These are phyloP conservation scores for Monosporascus sp. DNA, from an alignment of 2,329 filamentous ascomycete genomes.

Conservation along the genomic window DNA sequence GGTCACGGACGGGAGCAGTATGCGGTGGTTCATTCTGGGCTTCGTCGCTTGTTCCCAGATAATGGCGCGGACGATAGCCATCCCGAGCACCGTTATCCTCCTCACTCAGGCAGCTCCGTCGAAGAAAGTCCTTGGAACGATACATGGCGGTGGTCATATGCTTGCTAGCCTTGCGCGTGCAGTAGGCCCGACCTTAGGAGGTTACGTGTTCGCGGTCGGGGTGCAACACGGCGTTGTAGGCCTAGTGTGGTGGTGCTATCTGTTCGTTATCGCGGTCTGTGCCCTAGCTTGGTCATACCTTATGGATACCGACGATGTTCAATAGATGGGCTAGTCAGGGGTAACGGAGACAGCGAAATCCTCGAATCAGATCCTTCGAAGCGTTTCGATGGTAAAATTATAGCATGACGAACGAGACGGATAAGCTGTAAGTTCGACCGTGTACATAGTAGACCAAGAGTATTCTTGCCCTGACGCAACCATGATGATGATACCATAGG, in stretches of 20 bases:
- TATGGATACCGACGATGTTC: conserved; percentile 11
- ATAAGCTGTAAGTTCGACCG: too few species aligned
- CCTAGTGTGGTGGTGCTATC: conserved; percentile 26
- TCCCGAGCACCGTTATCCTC: conserved; percentile 35
- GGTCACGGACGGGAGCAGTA: conserved; percentile 39
- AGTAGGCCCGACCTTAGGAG: conserved; percentile 20
- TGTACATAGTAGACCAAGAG: too few species aligned
- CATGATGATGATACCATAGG: too few species aligned
- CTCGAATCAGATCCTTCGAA: too few species aligned
- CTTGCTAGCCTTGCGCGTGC: conserved; percentile 23
- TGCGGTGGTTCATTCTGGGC: conserved; percentile 51
- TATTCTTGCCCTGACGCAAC: too few species aligned
- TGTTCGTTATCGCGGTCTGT: conserved; percentile 20
- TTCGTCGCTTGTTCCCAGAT: conserved; percentile 55
- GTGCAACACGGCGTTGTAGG: conserved; percentile 21
- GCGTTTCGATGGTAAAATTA: too few species aligned
- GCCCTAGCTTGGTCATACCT: conserved; percentile 24
- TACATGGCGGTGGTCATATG: conserved; percentile 31
- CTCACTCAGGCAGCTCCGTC: conserved; percentile 33
- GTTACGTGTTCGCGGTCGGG: conserved; percentile 24
- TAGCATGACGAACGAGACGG: too few species aligned
- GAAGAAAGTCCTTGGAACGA: conserved; percentile 30
- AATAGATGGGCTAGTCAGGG: background rate
- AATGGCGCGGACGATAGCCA: conserved; percentile 53
- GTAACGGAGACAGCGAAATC: background rate